Base-by-base conservation (phyloP, 306 rosid genomes). In the Begonia peltatifolia region DNA sequence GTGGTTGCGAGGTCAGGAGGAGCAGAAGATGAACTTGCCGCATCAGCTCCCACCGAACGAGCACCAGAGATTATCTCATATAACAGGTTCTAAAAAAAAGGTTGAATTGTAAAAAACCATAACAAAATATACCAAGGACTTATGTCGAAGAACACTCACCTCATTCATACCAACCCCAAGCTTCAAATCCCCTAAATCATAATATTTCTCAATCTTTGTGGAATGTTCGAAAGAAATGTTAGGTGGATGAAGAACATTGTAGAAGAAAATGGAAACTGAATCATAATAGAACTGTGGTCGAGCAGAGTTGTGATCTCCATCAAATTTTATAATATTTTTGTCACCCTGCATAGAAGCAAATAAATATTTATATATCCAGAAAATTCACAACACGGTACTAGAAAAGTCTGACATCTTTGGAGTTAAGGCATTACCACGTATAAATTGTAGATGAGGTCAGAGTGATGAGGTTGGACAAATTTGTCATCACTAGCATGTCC, bases 221-320 rank as follows among this genome's bases (percentile, higher is more conserved):
- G 68, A 44, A 66, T 61, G 72, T 65, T 54, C 69, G 66, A 68
- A 79, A 68, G 84, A 65, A 57, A 70, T 41, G 49, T 52, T 84
- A 14, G 94, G 96, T 57, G 99, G 99, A 61, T 51, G 86, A 52
- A 90, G 94, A 54, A 86, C 88, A 68, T 86, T 83, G 70, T 71
- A 83, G 77, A 90, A 90, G 80, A 90, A 90, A 67, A 83, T 68
- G 54, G 94, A 79, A 67, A 83, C 87, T 38, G 99, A 86, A 62
- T 90, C 94, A 61, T 67, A 75, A 68, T 78, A 90, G 75, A 75
- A 75, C 69, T 83, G 99, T n/a, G 99, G 96, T 64, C 99, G 84
- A 57, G 82, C 75, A 53, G 99, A 79, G 76, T 90, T 90, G 71
- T 90, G 99, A 77, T 90, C 99, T 43, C 99, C 99, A 41, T 76